These are phyloP conservation scores for Aspergillus caelatus DNA, from an alignment of 2,329 filamentous ascomycete genomes.

Conservation along the genomic window DNA sequence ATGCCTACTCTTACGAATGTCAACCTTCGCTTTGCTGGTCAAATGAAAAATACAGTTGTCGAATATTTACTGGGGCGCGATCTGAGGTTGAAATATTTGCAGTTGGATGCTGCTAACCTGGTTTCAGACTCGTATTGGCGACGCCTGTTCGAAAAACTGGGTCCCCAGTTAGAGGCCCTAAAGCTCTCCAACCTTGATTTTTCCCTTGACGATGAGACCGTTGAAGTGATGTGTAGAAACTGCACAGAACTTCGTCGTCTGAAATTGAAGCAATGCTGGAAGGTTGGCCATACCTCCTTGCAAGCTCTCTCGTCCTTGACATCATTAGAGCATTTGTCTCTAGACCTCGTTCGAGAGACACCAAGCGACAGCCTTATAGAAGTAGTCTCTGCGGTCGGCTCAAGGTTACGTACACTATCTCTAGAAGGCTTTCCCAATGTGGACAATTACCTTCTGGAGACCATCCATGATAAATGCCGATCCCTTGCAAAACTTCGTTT, in stretches of 20 bases:
- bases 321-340: slow-evolving; percentile 72
- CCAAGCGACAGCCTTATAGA: slow-evolving; percentile 61
- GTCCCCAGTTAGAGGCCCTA: slow-evolving; percentile 65
- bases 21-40: slow-evolving; percentile 81
- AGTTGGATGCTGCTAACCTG: slow-evolving; percentile 82
- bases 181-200: slow-evolving; percentile 84
- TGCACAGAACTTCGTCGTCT: slow-evolving; percentile 73
- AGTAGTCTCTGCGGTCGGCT: slow-evolving; percentile 65
- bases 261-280: slow-evolving; percentile 80
- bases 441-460: slow-evolving; percentile 70
- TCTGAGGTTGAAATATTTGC: slow-evolving; percentile 69
- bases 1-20: slow-evolving; percentile 70
- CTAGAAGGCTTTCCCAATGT: slow-evolving; percentile 68
- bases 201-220: slow-evolving; percentile 73
- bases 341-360: slow-evolving; percentile 65
- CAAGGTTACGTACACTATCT: slow-evolving; percentile 73
- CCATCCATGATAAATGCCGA: slow-evolving; percentile 71
- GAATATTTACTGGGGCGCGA: slow-evolving; percentile 77
- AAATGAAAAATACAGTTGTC: slow-evolving; percentile 84
- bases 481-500: slow-evolving; percentile 77
- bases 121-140: slow-evolving; percentile 77
- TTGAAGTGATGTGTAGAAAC: slow-evolving; percentile 62
- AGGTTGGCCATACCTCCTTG: slow-evolving; percentile 68
- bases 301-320: slow-evolving; percentile 64
- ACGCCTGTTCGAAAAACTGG: slow-evolving; percentile 67